phyloP scores from a whole-genome alignment of 2,329 filamentous ascomycete genomes.

The Tolypocladium tropicale region DNA sequence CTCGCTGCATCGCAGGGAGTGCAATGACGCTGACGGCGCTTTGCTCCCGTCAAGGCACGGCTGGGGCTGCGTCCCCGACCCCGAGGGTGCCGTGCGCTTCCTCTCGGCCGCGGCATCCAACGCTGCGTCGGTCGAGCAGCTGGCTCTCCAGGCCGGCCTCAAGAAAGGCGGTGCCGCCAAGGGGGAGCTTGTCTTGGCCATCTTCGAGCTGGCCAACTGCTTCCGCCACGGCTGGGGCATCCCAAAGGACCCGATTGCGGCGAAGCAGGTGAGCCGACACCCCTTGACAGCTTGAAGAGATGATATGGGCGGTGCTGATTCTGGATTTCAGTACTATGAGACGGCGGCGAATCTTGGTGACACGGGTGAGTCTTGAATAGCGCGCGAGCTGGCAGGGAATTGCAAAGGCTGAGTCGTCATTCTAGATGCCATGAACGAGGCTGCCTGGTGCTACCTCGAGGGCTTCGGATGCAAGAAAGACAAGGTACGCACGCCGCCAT shows the following conservation, averaged over 20 bases:
- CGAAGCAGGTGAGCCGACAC: conserved; percentile 51
- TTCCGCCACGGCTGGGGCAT: conserved; percentile 96
- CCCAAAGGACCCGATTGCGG: conserved; percentile 73
- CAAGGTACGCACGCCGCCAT: conserved; percentile 59
- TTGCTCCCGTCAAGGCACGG: conserved; percentile 55
- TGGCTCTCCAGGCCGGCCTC: conserved; percentile 76
- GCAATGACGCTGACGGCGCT: background rate
- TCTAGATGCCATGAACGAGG: conserved; percentile 91
- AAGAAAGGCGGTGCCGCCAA: conserved; percentile 92
- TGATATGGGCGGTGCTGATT: background rate
- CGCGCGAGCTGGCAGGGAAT: background rate
- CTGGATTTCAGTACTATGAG: conserved; percentile 75
- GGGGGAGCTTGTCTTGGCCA: conserved; percentile 90
- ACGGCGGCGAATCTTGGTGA: conserved; percentile 95
- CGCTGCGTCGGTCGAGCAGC: conserved; percentile 74
- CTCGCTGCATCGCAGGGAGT: conserved; percentile 12
- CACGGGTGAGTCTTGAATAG: conserved; percentile 42
- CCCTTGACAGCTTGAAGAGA: background rate
- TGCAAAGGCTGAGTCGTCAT: conserved; percentile 5
- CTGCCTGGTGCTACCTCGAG: conserved; percentile 89
- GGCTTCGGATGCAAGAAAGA: conserved; percentile 98
- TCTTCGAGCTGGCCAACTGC: conserved; percentile 87
- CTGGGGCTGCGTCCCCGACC: conserved; percentile 75
- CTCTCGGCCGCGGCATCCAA: conserved; percentile 84
- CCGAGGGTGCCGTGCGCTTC: conserved; percentile 66